Base-by-base conservation (phyloP, 2,329 filamentous ascomycete species). In the Pseudopyrenochaeta lycopersici region DNA sequence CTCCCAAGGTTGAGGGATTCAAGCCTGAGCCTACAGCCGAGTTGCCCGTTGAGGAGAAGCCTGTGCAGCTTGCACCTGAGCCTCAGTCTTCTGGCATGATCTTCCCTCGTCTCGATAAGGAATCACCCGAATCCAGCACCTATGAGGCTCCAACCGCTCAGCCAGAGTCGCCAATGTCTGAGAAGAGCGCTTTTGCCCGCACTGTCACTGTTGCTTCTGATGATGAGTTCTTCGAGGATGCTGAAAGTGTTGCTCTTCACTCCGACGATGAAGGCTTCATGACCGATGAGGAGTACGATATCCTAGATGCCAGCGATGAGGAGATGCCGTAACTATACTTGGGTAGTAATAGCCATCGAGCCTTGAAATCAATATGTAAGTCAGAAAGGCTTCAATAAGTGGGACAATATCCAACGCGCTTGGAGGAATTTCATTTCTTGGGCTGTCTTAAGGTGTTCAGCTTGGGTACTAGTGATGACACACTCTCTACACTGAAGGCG, bases 261-360 rank as follows among this genome's bases (percentile, higher is more conserved):
- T 76, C 76, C 17, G 85, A 86, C n/a, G 88, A 88, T 41, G 87
- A 90, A 55, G 90, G 89, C 11, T 97, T 97, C 82, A 79, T 96
- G 82, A 98, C 95, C 0, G 95, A 99, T 61, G 95, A 98, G 76
- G 95, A 99, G 79, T 99, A 98, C 75, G 95, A 99, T 70, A 93
- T 98, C 62, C 86, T 98, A 40, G 92, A 97, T 79, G 94, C 92
- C 38, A 96, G 91, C 54, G 94, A 98, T 64, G 91, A 96, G 75
- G 94, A 98, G 51, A 64, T 67, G 56, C 52, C 49, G 39, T 67
- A 52, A n/a, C n/a, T n/a, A n/a, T n/a, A n/a, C n/a, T n/a, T n/a
- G n/a, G n/a, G n/a, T n/a, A n/a, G n/a, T n/a, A n/a, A n/a, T n/a
- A n/a, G n/a, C n/a, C n/a, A n/a, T n/a, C n/a, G n/a, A n/a, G n/a